A percentile compares a stretch with the other conserved stretches of the same genome.
phyloP scores from a whole-genome alignment of 2,329 filamentous ascomycete genomes.

The Fusarium fujikuroi region DNA sequence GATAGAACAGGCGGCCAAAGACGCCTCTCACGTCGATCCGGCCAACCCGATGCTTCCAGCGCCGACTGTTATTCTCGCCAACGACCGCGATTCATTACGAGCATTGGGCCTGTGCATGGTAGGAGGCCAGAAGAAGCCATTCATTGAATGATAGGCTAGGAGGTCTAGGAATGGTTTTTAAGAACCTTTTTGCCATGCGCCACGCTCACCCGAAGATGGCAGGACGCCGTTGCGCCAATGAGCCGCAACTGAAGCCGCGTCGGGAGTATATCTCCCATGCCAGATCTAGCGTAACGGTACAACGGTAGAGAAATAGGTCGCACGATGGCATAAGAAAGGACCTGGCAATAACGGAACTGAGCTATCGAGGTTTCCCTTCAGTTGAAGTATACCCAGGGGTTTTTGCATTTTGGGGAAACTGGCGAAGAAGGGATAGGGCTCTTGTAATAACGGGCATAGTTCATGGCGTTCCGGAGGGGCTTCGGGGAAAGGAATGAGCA shows the following conservation, averaged over 20 bases:
- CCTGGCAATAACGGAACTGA: conserved; percentile 4
- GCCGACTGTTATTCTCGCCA: conserved; percentile 81
- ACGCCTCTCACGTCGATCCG: conserved; percentile 86
- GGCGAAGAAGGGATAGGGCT: conserved; percentile 31
- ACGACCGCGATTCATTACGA: conserved; percentile 72
- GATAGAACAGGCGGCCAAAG: conserved; percentile 94
- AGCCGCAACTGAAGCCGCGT: conserved; percentile 29
- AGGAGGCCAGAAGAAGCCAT: conserved; percentile 71
- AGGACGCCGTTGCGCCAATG: conserved; percentile 21
- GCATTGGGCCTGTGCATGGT: conserved; percentile 73
- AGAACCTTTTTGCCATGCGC: conserved; percentile 21
- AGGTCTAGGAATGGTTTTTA: conserved; percentile 21
- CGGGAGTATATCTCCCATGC: conserved; percentile 31
- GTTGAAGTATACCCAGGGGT: conserved; percentile 42
- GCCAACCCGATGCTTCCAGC: conserved; percentile 94
- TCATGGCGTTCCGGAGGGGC: conserved; percentile 42
- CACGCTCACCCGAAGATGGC: conserved; percentile 17
- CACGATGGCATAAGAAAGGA: conserved; percentile 1
- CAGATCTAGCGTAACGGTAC: conserved; percentile 17
- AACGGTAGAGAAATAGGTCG: conserved; percentile 14
- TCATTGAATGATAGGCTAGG: conserved; percentile 64
- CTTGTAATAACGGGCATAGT: conserved; percentile 37
- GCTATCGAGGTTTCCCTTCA: conserved; percentile 15
- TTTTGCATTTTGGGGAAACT: conserved; percentile 40
- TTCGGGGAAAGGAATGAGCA: conserved; percentile 26